Percentiles rank a stretch among this genome's conserved stretches.
phyloP scores from a whole-genome alignment of 768 basidiomycete species.

The Tylopilus felleus region DNA sequence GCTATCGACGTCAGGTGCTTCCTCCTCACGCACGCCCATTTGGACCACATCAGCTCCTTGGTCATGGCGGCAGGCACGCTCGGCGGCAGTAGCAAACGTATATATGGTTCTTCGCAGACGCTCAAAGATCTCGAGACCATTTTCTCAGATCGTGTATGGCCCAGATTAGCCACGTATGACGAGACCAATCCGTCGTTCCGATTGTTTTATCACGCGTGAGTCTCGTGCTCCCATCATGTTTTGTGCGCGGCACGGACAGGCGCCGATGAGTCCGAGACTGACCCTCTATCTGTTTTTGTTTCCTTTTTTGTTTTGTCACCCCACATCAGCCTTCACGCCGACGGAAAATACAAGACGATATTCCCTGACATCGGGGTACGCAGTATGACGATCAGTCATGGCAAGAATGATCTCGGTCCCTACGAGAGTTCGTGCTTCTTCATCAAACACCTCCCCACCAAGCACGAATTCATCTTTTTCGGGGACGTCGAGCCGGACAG shows the following conservation, averaged over 20 bases:
- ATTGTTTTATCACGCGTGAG: constrained; percentile 65
- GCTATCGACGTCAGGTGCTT: constrained; percentile 57
- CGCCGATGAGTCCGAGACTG: constrained; percentile 8
- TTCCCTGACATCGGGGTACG: constrained; percentile 58
- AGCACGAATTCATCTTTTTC: constrained; percentile 83
- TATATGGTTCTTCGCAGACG: constrained; percentile 58
- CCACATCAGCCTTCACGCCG: constrained; percentile 43
- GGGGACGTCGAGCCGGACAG: constrained; percentile 92
- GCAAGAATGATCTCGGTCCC: constrained; percentile 47
- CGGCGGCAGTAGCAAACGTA: constrained; percentile 54
- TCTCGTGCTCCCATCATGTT: constrained; percentile 6
- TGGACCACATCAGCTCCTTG: constrained; percentile 85
- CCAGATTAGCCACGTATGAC: constrained; percentile 74
- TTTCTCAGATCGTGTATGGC: constrained; percentile 83
- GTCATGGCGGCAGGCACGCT: constrained; percentile 82
- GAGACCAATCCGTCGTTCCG: constrained; percentile 56
- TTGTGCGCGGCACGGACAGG: background rate
- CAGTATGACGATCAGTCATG: constrained; percentile 71
- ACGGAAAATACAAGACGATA: constrained; percentile 52
- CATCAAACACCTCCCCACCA: constrained; percentile 59
- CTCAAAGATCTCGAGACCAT: constrained; percentile 67
- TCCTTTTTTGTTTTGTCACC: background rate
- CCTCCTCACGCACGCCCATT: constrained; percentile 83
- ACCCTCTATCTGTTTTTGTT: background rate
- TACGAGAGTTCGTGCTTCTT: constrained; percentile 89